These are phyloP conservation scores for Plasmodium relictum DNA, from an alignment of 169 alveolate species.

Conservation along the genomic window DNA sequence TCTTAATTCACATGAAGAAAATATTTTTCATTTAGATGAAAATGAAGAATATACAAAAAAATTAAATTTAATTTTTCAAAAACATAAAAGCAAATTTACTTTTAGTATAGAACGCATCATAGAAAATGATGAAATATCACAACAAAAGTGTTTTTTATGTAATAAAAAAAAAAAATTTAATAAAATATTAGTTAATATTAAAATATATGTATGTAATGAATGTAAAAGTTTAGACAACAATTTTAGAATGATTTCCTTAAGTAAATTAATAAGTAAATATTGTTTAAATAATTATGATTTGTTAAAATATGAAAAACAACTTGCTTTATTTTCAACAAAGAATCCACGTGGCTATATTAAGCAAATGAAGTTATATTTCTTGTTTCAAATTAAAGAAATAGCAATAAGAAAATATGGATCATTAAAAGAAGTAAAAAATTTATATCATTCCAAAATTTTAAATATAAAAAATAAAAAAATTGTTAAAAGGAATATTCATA, in stretches of 20 bases:
- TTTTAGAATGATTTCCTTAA: slow-evolving; percentile 69
- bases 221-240: slow-evolving; percentile 58
- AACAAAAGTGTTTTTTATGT: slow-evolving; percentile 49
- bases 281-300: slow-evolving; percentile 41
- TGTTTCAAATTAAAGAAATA: slow-evolving; percentile 74
- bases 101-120: slow-evolving; percentile 52
- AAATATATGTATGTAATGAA: slow-evolving; percentile 59
- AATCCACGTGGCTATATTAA: slow-evolving; percentile 73
- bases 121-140: neutral
- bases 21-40: slow-evolving; percentile 11
- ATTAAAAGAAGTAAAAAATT: slow-evolving; percentile 9
- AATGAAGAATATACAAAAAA: slow-evolving; percentile 24
- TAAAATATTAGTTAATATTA: slow-evolving; percentile 20
- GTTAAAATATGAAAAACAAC: slow-evolving; percentile 43
- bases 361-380: slow-evolving; percentile 55
- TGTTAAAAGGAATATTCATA: slow-evolving; percentile 33
- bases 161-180: slow-evolving; percentile 61
- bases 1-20: neutral
- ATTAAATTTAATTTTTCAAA: slow-evolving; percentile 36
- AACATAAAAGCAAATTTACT: slow-evolving; percentile 22
- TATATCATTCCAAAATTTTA: slow-evolving; percentile 29
- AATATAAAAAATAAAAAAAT: slow-evolving; percentile 9
- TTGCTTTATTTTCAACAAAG: slow-evolving; percentile 40
- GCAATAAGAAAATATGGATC: slow-evolving; percentile 75
- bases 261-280: slow-evolving; percentile 47